phyloP scores from a whole-genome alignment of 1,139 yeast genomes.

The Hyphopichia khmerensis region DNA sequence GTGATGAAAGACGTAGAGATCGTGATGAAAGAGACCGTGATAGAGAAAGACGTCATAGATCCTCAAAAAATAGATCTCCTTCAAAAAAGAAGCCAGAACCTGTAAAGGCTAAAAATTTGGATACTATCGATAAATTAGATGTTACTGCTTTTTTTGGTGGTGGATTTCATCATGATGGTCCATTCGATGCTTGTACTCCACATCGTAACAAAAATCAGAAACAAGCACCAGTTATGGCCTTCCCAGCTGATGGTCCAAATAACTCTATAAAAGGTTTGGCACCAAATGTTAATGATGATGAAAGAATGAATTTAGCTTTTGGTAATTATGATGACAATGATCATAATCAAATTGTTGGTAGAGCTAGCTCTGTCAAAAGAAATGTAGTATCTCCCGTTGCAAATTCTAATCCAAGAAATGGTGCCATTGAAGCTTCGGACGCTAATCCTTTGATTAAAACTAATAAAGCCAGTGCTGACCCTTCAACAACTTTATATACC shows the following conservation, averaged over 20 bases:
- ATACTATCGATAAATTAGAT: slow-evolving; percentile 90
- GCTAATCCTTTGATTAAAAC: slow-evolving; percentile 13
- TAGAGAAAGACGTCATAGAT: slow-evolving; percentile 10
- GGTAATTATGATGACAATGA: slow-evolving; percentile 46
- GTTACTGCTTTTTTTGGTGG: slow-evolving; percentile 96
- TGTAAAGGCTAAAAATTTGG: slow-evolving; percentile 62
- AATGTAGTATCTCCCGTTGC: slow-evolving; percentile 11
- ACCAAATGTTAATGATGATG: slow-evolving; percentile 45
- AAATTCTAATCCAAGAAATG: slow-evolving; percentile 1
- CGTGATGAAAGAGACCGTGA: slow-evolving; percentile 10
- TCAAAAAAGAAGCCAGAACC: slow-evolving; percentile 41
- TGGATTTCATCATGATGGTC: slow-evolving; percentile 97
- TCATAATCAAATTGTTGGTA: slow-evolving; percentile 38
- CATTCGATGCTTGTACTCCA: slow-evolving; percentile 97
- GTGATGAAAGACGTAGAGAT: slow-evolving; percentile 6
- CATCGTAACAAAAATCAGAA: slow-evolving; percentile 82
- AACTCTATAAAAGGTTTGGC: slow-evolving; percentile 72
- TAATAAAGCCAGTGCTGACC: slow-evolving; percentile 14
- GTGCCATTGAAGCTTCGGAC: not conserved
- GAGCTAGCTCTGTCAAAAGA: slow-evolving; percentile 17
- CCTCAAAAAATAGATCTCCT: slow-evolving; percentile 28
- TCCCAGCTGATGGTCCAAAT: slow-evolving; percentile 94
- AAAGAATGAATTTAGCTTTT: slow-evolving; percentile 60
- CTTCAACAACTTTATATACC: slow-evolving; percentile 21
- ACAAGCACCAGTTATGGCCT: slow-evolving; percentile 91